These are phyloP conservation scores for Fennellomyces sp. DNA, from an alignment of 371 early-diverging fungal species.

Conservation along the genomic window DNA sequence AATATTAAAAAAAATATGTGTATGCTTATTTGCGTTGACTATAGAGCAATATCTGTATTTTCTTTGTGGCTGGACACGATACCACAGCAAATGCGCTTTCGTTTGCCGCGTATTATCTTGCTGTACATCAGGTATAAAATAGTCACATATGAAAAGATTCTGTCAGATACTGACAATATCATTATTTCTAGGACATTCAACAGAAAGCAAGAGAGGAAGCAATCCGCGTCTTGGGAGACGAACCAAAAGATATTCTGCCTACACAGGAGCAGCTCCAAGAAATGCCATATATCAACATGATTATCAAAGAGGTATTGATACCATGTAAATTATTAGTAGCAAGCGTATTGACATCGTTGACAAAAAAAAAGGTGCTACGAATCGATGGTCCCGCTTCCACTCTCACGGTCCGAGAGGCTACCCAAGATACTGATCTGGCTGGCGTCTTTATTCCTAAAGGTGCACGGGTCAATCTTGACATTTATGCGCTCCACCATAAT, in stretches of 20 bases:
- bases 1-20: no score
- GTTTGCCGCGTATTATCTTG: conserved; percentile 38
- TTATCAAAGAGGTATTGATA: conserved; percentile 32
- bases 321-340: no score
- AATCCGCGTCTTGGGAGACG: conserved; percentile 46
- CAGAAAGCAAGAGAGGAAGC: conserved; percentile 44
- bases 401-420: no score
- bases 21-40: no score
- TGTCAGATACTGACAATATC: no score
- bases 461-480: conserved; percentile 35
- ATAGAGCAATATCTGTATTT: conserved; percentile 50
- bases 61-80: conserved; percentile 31
- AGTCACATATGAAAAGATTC: neutral
- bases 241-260: conserved; percentile 32
- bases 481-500: conserved; percentile 26
- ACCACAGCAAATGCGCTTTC: conserved; percentile 36
- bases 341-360: no score
- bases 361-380: no score
- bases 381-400: no score
- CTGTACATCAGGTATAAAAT: conserved; percentile 28
- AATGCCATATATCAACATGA: conserved; percentile 42
- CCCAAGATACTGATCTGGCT: no score
- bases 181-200: conserved; percentile 41
- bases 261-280: conserved; percentile 39
- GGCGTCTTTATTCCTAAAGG: conserved; percentile 51